Base-by-base conservation (phyloP, 176 grass and related monocot species). In the Dactylis glomerata region DNA sequence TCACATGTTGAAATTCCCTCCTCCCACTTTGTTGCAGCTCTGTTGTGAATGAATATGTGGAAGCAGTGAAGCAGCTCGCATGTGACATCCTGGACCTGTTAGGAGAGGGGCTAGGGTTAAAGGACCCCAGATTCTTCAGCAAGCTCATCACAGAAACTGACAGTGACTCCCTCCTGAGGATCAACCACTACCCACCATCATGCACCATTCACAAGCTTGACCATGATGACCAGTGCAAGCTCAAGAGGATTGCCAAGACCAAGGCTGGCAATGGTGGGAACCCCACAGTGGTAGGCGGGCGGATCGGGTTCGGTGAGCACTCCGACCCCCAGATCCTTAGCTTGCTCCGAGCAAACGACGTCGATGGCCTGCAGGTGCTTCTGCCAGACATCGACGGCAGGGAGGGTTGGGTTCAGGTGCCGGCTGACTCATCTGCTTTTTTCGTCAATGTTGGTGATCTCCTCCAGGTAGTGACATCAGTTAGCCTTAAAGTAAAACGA, bases 281-380 rank as follows among this genome's bases (percentile, higher is more conserved):
- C 31, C 74, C 38, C 0, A 10, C 70, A 0, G 52, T 49, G 2
- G 30, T 33, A 32, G 81, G 81, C 42, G 85, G 50, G 8, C 61
- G 90, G 66, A 85, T 99, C 8, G 96, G 96, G 22, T 99, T 99
- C 20, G 96, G 96, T 9, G 96, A 99, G 84, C 96, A 99, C 68
- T 94, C 96, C 1, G 96, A 99, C 79, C 96, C 91, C 2, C 96
- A 99, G 79, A 88, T 99, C 31, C 82, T 99, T 28, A 99, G 93
- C 47, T 82, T 99, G 45, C 91, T 99, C 78, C 86, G 93, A 68
- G 92, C 96, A 16, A 99, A 99, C 73, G 88, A 94, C 8, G 91
- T 94, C 8, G 86, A 94, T 1, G 93, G 96, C 10, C 84, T 99
- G 34, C 96, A 99, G 78, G 80, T 99, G 68, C 75, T 89, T 38